A percentile compares a stretch with the other conserved stretches of the same genome.
These are phyloP conservation scores for Trichoderma gracile DNA, from an alignment of 2,329 filamentous ascomycete species.

Conservation along the genomic window DNA sequence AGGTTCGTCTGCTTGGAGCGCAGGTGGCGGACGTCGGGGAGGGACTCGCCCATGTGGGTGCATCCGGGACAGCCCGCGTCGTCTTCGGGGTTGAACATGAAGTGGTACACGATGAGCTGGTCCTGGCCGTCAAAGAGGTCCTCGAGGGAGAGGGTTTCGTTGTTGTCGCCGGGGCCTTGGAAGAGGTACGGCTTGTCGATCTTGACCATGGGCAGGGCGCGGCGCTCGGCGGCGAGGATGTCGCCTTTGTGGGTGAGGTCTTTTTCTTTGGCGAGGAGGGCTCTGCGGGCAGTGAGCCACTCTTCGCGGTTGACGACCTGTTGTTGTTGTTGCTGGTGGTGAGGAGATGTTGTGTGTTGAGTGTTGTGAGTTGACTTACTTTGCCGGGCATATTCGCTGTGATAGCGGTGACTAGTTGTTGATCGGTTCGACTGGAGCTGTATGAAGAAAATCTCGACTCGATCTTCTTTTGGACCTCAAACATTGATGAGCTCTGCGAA, in stretches of 20 bases:
- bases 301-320: constrained; percentile 39
- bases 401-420: too few relatives aligned
- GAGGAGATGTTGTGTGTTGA: neutral
- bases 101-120: constrained; percentile 48
- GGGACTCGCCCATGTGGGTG: constrained; percentile 41
- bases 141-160: constrained; percentile 29
- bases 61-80: constrained; percentile 43
- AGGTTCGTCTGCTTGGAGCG: constrained; percentile 42
- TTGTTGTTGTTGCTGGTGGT: neutral
- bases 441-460: neutral
- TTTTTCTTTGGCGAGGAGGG: constrained; percentile 41
- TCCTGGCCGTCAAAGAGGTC: constrained; percentile 40
- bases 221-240: constrained; percentile 36
- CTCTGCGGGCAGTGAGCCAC: constrained; percentile 40
- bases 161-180: constrained; percentile 34
- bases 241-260: constrained; percentile 36
- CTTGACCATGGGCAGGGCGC: constrained; percentile 44
- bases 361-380: neutral
- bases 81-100: constrained; percentile 45
- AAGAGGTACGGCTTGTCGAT: constrained; percentile 42
- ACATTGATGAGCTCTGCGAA: neutral
- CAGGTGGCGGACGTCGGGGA: constrained; percentile 44
- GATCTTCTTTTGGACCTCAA: too few relatives aligned
- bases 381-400: constrained; percentile 2
- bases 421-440: neutral